Conservation (phyloP, 345 rosid species). For the Camelina hispida region DNA sequence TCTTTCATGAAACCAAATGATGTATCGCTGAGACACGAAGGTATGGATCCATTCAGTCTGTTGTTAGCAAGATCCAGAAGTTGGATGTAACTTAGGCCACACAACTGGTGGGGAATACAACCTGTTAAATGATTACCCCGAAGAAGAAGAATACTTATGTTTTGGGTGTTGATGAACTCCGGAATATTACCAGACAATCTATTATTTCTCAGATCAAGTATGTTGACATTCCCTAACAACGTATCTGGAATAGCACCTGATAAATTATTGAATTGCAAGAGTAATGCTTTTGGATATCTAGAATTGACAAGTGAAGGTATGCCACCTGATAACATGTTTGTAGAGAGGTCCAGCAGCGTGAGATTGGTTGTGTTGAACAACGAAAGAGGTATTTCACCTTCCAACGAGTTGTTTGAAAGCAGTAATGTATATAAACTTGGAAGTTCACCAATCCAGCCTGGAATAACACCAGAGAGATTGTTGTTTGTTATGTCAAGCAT, state of each 20-base stretch:
- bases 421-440: neutral
- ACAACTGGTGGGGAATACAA: neutral
- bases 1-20: neutral
- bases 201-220: constrained; percentile 18
- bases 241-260: neutral
- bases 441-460: constrained; percentile 27
- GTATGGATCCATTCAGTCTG: constrained; percentile 9
- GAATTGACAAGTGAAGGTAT: neutral
- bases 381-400: constrained; percentile 9
- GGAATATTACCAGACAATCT: constrained; percentile 3
- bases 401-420: constrained; percentile 21
- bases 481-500: constrained; percentile 27
- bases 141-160: neutral
- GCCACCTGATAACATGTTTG: neutral
- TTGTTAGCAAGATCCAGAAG: constrained; percentile 20
- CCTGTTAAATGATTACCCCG: constrained; percentile 7
- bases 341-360: constrained; percentile 3
- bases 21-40: constrained; percentile 7
- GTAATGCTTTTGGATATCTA: rapidly evolving
- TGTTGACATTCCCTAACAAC: neutral
- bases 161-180: neutral
- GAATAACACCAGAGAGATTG: constrained; percentile 10
- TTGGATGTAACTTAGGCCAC: neutral
- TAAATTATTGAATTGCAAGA: neutral
- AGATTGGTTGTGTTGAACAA: neutral